A percentile compares a stretch with the other conserved stretches of the same genome.
These are phyloP conservation scores for Rhinocladiella mackenziei DNA, from an alignment of 2,329 filamentous ascomycete species.

Conservation along the genomic window DNA sequence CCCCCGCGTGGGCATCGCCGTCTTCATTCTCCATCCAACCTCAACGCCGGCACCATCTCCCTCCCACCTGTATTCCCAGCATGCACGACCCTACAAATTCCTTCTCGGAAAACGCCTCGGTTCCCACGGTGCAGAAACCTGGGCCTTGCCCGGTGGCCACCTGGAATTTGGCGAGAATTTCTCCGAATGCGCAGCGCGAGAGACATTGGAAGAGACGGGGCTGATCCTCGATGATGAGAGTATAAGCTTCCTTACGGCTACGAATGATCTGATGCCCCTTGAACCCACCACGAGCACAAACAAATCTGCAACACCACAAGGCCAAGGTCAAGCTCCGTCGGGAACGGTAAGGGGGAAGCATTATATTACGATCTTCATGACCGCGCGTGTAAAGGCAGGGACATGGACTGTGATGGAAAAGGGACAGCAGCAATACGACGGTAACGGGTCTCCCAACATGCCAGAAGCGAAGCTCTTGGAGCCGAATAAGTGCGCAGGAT, in stretches of 20 bases:
- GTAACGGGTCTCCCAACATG: too few relatives aligned
- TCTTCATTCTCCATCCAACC: slow-evolving; percentile 41
- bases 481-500: slow-evolving; percentile 53
- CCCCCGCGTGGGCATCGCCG: slow-evolving; percentile 47
- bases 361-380: slow-evolving; percentile 70
- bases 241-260: slow-evolving; percentile 55
- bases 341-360: slow-evolving; percentile 56
- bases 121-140: slow-evolving; percentile 53
- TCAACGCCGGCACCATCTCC: neutral
- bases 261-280: slow-evolving; percentile 61
- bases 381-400: slow-evolving; percentile 48
- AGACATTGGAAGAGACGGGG: slow-evolving; percentile 67
- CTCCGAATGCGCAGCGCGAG: slow-evolving; percentile 60
- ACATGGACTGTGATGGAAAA: too few relatives aligned
- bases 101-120: slow-evolving; percentile 48
- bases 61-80: neutral
- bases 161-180: slow-evolving; percentile 65
- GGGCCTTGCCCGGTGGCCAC: slow-evolving; percentile 70
- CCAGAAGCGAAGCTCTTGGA: slow-evolving; percentile 47
- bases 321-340: slow-evolving; percentile 33
- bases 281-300: slow-evolving; percentile 1
- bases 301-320: slow-evolving; percentile 11
- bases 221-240: slow-evolving; percentile 48
- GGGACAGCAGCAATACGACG: too few relatives aligned
- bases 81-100: slow-evolving; percentile 35